These are phyloP conservation scores for Martensiomyces pterosporus DNA, from an alignment of 192 early-diverging fungal species.

Conservation along the genomic window DNA sequence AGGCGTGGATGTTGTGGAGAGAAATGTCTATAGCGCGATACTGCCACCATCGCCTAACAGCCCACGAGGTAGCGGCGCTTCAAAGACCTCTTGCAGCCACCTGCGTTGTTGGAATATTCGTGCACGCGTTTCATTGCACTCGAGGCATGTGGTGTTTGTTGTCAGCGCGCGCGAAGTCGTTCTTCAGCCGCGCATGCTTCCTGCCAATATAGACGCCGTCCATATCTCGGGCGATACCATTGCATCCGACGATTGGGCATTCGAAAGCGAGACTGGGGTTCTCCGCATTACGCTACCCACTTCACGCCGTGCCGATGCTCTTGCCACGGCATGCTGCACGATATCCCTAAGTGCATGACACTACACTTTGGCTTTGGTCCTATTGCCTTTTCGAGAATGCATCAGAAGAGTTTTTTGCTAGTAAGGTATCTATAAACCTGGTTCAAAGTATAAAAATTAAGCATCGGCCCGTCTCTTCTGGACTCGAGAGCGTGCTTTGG, in stretches of 20 bases:
- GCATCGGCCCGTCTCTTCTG: too few species aligned
- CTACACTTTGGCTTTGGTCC: not conserved
- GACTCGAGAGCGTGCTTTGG: too few species aligned
- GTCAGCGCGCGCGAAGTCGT: constrained; percentile 10
- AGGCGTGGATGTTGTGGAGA: constrained; percentile 11
- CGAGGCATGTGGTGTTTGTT: constrained; percentile 1
- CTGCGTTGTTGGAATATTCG: constrained; percentile 25
- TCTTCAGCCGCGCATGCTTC: not conserved
- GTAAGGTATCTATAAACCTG: too few species aligned
- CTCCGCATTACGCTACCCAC: constrained; percentile 3
- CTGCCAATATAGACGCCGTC: constrained; percentile 9
- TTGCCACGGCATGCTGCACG: constrained; percentile 1
- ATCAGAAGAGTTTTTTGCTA: not conserved
- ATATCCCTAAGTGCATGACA: constrained; percentile 1
- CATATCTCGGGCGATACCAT: constrained; percentile 12
- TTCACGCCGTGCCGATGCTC: not conserved
- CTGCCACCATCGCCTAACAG: constrained; percentile 3
- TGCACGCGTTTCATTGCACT: constrained; percentile 9
- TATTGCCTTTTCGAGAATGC: not conserved
- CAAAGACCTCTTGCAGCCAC: not conserved
- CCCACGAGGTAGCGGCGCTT: not conserved
- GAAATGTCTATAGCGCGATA: constrained; percentile 26
- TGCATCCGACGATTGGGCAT: constrained; percentile 2
- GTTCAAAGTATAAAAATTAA: too few species aligned
- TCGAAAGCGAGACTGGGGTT: constrained; percentile 3